Conservation (phyloP, 805 yeast genomes). For the Wickerhamomyces alni region DNA sequence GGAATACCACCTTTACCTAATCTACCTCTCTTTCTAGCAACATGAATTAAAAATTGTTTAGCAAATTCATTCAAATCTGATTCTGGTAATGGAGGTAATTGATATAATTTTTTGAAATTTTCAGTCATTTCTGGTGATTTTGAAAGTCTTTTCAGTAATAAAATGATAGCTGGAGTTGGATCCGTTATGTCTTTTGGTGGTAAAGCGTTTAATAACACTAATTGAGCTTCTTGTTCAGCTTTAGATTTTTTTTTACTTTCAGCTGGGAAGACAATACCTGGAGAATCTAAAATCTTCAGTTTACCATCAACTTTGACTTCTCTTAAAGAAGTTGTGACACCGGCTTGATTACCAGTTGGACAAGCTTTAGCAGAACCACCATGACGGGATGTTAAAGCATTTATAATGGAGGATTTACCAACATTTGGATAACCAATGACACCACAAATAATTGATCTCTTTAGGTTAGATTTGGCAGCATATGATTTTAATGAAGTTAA, state of each 20-base stretch:
- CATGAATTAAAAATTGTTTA: conserved; percentile 82
- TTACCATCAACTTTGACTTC: conserved; percentile 90
- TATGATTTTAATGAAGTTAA: conserved; percentile 79
- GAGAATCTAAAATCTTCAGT: conserved; percentile 85
- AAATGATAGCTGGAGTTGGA: conserved; percentile 75
- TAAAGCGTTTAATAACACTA: conserved; percentile 80
- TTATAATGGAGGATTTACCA: conserved; percentile 42
- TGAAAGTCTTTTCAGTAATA: conserved; percentile 70
- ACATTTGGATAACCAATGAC: conserved; percentile 96
- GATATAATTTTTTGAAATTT: conserved; percentile 65
- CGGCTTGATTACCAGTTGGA: conserved; percentile 97
- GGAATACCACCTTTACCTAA: conserved; percentile 92
- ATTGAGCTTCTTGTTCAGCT: conserved; percentile 76
- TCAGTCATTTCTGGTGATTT: conserved; percentile 74
- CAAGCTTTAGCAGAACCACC: conserved; percentile 71
- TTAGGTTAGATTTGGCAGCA: conserved; percentile 76
- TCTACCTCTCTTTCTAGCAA: conserved; percentile 90
- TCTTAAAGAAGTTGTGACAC: conserved; percentile 88
- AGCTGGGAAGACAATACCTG: conserved; percentile 93
- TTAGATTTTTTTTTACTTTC: conserved; percentile 48
- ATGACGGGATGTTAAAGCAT: conserved; percentile 79
- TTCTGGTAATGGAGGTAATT: conserved; percentile 74
- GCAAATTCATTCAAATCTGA: conserved; percentile 69
- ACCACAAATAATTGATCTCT: conserved; percentile 88
- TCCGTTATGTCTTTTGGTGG: conserved; percentile 84